Evolutionary conservation across 805 yeast genomes (phyloP).

Genomic region (Saccharomycopsis sp.): DNA sequence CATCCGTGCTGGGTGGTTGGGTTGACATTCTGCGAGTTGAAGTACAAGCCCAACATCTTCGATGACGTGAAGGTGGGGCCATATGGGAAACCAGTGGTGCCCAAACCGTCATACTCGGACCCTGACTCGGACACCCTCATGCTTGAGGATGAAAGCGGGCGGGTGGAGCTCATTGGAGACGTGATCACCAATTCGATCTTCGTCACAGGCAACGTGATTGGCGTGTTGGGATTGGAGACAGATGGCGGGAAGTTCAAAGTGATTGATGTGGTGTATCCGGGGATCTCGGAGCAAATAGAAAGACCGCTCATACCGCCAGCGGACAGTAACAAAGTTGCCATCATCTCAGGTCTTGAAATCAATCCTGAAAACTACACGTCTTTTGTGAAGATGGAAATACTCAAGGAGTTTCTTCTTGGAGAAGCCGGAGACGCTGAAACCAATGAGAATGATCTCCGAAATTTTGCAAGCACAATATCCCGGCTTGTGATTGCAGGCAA

Average conservation of each 20-base stretch:
- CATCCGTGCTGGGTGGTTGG: slow-evolving; percentile 78
- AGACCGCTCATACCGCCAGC: slow-evolving; percentile 22
- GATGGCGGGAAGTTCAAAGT: slow-evolving; percentile 78
- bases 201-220: slow-evolving; percentile 87
- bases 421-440: slow-evolving; percentile 39
- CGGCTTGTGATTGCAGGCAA: slow-evolving; percentile 68
- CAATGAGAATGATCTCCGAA: not conserved
- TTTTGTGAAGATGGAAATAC: slow-evolving; percentile 41
- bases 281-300: slow-evolving; percentile 46
- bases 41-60: slow-evolving; percentile 75
- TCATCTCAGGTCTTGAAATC: slow-evolving; percentile 70
- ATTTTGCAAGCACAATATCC: slow-evolving; percentile 29
- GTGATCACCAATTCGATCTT: slow-evolving; percentile 46
- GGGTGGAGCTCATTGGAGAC: slow-evolving; percentile 58
- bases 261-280: slow-evolving; percentile 70
- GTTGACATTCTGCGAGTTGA: slow-evolving; percentile 75
- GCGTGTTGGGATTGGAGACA: slow-evolving; percentile 77
- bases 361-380: slow-evolving; percentile 33
- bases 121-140: slow-evolving; percentile 49
- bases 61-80: slow-evolving; percentile 61
- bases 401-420: slow-evolving; percentile 66
- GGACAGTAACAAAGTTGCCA: slow-evolving; percentile 50
- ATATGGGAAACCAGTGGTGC: slow-evolving; percentile 31
- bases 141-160: slow-evolving; percentile 90
- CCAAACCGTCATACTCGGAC: slow-evolving; percentile 42